Conservation (phyloP, 352 stramenopile genomes). For the Pythium aristosporum region DNA sequence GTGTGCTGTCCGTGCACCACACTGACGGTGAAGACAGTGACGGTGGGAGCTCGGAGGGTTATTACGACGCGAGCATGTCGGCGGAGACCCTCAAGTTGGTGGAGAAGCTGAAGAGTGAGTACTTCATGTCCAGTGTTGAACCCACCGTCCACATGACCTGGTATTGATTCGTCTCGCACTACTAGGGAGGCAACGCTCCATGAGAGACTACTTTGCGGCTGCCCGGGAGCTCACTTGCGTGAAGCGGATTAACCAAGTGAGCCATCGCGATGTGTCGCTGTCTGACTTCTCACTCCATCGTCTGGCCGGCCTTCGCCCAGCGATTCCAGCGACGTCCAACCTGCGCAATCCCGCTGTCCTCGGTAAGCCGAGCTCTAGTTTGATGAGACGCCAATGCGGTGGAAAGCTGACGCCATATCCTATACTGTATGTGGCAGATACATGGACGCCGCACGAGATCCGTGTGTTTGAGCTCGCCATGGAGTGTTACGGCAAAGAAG, state of each 20-base stretch:
- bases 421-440: conserved; percentile 36
- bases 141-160: neutral
- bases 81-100: conserved; percentile 58
- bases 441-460: conserved; percentile 79
- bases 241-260: conserved; percentile 34
- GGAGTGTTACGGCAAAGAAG: conserved; percentile 83
- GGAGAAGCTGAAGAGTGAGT: conserved; percentile 63
- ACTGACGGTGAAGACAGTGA: conserved; percentile 25
- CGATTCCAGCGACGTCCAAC: conserved; percentile 45
- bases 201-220: conserved; percentile 67
- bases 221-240: conserved; percentile 41
- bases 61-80: conserved; percentile 55
- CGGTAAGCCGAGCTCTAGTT: conserved; percentile 24
- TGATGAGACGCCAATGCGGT: neutral
- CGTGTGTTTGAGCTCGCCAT: conserved; percentile 84
- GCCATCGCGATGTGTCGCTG: conserved; percentile 20
- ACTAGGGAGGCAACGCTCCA: conserved; percentile 59
- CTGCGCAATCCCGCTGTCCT: conserved; percentile 46
- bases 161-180: neutral
- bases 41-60: conserved; percentile 18
- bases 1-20: conserved; percentile 16
- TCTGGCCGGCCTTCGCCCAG: conserved; percentile 43
- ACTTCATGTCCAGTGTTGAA: neutral
- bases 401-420: neutral
- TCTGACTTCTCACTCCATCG: conserved; percentile 58